Evolutionary conservation across 1,284 basidiomycete genomes (phyloP), one percentile per base, ranked within the genome.

Genomic region (Trametes sp.): DNA sequence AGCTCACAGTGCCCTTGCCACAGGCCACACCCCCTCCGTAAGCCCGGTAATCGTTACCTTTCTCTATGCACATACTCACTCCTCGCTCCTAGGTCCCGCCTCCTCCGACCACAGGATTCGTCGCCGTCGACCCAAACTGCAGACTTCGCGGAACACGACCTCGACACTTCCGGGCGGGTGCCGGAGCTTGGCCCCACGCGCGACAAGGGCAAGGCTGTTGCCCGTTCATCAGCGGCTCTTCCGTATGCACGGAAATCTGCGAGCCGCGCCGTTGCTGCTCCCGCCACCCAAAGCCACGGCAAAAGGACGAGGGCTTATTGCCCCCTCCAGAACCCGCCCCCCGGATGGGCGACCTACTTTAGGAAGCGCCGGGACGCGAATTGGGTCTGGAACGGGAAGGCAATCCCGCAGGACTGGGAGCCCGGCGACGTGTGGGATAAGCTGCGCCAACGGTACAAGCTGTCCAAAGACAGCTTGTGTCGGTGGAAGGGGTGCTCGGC

Each of bases 401-500:
- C 28, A 2, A 49, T 60, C 19, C 46, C 52, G 35, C 45, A 51
- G 35, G 54, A 54, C 35, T 60, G 59, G 62, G 33, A 41, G 41
- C 50, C 54, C 2, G 45, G 48, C 45, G 51, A 56, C 23, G 41
- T 64, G 38, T 67, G 59, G 54, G 57, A 57, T 24, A 46, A 62
- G 24, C 60, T 67, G 33, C 45, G 57, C 36, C 44, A 42, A 33
- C 51, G 51, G 28, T 46, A 35, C 33, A 54, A 33, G 46, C 55
- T 41, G 9, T 33, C 53, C 24, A 49, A 50, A 38, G 24, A 49
- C 19, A 8, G 24, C 1, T 26, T n/a, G 26, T 67, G 65, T 28
- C 13, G 33, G 6, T 54, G 52, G 62, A 24, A 42, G 28, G 65
- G 59, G 14, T 67, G 64, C 55, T 46, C 48, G n/a, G n/a, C n/a